Evolutionary conservation across 108 stramenopile genomes (phyloP), one percentile per base, ranked within the genome.

Genomic region (Pseudonitzschia multistriata): DNA sequence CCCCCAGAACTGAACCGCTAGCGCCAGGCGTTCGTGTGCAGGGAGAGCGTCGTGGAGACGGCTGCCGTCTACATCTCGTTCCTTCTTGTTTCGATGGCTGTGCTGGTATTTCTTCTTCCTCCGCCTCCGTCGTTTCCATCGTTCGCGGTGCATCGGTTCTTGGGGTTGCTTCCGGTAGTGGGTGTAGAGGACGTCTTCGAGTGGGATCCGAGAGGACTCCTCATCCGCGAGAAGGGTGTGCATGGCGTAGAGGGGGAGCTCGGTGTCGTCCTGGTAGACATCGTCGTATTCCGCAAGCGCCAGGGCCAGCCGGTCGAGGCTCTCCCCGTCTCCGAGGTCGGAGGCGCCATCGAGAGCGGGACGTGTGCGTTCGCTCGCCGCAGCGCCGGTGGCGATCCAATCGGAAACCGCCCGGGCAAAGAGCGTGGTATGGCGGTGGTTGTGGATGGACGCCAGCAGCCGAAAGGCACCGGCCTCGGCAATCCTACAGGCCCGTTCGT

Each of bases 1-100:
- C 2, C 62, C 90, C 30, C 48, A 84, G 11, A 73, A 89, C 48
- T 93, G 92, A 89, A 64, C 76, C 29, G 78, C 92, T 17, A 80
- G 89, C 63, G 82, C 87, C 87, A 17, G 70, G 49, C 14, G 67
- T 70, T 19, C 74, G 72, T 53, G 35, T 30, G 33, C 21, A 10
- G 31, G 33, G 8, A 11, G 10, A 2, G 8, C 57, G 35, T 59
- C 57, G 57, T 0, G 8, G 14, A 13, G 54, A 55, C n/a, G n/a
- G n/a, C n/a, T n/a, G n/a, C n/a, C n/a, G n/a, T 27, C 29, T 19
- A 8, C 54, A 0, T 14, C 4, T 35, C 29, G 57, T 59, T 34
- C 5, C 8, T 40, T 59, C 64, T 39, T 22, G 8, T 54, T 3
- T 10, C 8, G 29, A 21, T 35, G 19, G 49, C 22, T n/a, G 15